Conservation (phyloP, 495 filamentous ascomycete genomes). For the Xylaria sp. region DNA sequence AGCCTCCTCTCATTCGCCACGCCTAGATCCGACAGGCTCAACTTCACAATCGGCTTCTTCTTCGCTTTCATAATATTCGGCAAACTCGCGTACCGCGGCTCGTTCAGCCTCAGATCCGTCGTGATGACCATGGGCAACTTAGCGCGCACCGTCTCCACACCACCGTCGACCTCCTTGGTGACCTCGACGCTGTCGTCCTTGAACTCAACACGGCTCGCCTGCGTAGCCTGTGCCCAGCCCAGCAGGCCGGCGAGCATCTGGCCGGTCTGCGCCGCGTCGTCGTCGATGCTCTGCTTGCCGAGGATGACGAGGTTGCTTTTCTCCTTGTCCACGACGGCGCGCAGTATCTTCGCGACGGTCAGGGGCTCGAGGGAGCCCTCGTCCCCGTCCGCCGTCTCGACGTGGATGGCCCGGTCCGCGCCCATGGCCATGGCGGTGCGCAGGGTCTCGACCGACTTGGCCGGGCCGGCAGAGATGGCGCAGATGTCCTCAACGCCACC, state of each 20-base stretch:
- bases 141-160: slow-evolving; percentile 84
- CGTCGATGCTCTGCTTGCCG: slow-evolving; percentile 98
- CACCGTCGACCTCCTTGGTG: slow-evolving; percentile 92
- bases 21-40: slow-evolving; percentile 80
- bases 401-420: slow-evolving; percentile 87
- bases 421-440: slow-evolving; percentile 99
- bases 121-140: slow-evolving; percentile 91
- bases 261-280: slow-evolving; percentile 93
- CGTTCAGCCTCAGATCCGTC: slow-evolving; percentile 92
- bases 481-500: slow-evolving; percentile 83
- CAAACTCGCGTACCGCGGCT: slow-evolving; percentile 92
- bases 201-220: slow-evolving; percentile 83
- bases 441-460: slow-evolving; percentile 84
- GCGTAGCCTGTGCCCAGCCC: slow-evolving; percentile 92
- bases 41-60: slow-evolving; percentile 98
- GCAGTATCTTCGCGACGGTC: slow-evolving; percentile 85
- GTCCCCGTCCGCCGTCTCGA: slow-evolving; percentile 71
- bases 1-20: slow-evolving; percentile 75
- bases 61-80: slow-evolving; percentile 99
- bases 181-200: slow-evolving; percentile 70
- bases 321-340: slow-evolving; percentile 77
- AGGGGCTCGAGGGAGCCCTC: slow-evolving; percentile 80
- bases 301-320: slow-evolving; percentile 89
- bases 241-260: slow-evolving; percentile 96
- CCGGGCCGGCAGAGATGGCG: slow-evolving; percentile 83